Base-by-base conservation (phyloP, 2,329 filamentous ascomycete genomes). In the Lachnellula suecica region DNA sequence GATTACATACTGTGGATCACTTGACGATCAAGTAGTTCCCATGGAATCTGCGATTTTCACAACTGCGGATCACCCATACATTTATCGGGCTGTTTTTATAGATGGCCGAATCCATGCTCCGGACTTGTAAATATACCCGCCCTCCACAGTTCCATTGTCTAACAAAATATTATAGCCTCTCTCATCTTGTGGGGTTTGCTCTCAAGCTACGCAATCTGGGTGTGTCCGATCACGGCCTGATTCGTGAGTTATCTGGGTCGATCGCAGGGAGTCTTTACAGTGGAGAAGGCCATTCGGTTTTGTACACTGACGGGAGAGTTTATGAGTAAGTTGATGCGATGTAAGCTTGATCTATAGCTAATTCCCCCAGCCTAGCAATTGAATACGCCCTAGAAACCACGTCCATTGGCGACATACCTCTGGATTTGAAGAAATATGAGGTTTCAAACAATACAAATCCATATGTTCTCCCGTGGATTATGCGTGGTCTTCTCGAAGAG, bases 11-110 rank as follows among this genome's bases (percentile, higher is more conserved):
- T 80, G 96, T 53, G 93, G 93, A 49, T 97, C 92, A 70, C 95
- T 99, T 47, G 94, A 99, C 68, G 94, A 99, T 70, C 94, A 99
- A 70, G 78, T 99, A 2, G 92, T 99, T 13, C 93, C 92, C 4
- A 77, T 99, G 66, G 93, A 97, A 83, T 97, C 92, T 2, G 91
- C 93, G 15, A 84, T 94, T 0, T 96, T 95, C 70, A 88, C 90
- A 0, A 88, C 88, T 0, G 84, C 91, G 4, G 85, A 84, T 19
- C 94, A 99, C 65, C 94, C 94, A 0, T 92, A 97, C 69, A 93
- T 97, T 53, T 96, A 91, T 68, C 86, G 94, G 24, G 90, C 92
- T n/a, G 91, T 96, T 15, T 97, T 97, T 67, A 89, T 99, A 49
- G 93, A 99, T 70, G 90, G 92, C 23, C 85, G 92, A 53, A 81